phyloP scores from a whole-genome alignment of 805 yeast species.

The Lipomyces kockii region DNA sequence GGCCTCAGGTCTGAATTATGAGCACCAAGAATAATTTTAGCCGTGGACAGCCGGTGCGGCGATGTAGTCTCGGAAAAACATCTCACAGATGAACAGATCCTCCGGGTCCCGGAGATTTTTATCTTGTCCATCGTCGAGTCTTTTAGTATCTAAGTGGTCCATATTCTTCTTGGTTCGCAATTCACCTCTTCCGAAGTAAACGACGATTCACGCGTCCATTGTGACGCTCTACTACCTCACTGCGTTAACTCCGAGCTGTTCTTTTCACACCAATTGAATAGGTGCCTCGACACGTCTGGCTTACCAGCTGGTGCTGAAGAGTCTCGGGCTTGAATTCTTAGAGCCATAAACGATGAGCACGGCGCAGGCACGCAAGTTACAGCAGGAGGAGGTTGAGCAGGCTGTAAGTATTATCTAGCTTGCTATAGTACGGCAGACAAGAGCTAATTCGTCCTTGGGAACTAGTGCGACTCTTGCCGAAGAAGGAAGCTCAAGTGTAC shows the following conservation, averaged over 20 bases:
- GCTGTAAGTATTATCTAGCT: constrained; percentile 38
- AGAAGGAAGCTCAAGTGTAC: constrained; percentile 79
- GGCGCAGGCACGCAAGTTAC: constrained; percentile 25
- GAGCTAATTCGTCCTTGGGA: not conserved
- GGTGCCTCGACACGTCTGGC: not conserved
- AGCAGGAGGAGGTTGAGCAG: constrained; percentile 41
- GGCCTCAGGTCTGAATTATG: not conserved
- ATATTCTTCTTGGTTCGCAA: not conserved
- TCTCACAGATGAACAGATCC: not conserved
- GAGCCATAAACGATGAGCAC: constrained; percentile 20
- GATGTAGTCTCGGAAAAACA: not conserved
- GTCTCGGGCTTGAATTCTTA: not conserved
- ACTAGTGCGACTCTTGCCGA: constrained; percentile 78
- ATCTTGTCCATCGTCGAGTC: not conserved
- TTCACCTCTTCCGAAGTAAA: not conserved
- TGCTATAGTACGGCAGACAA: not conserved
- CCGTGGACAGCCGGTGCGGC: not conserved
- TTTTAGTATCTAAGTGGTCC: not conserved
- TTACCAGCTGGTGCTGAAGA: not conserved
- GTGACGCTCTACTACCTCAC: not conserved
- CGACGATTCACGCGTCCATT: not conserved
- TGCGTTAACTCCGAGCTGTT: too few species aligned
- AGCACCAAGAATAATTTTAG: not conserved
- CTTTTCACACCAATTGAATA: not conserved
- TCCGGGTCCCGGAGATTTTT: not conserved